phyloP scores from a whole-genome alignment of 2,329 filamentous ascomycete genomes.

The Aspergillus caelatus region DNA sequence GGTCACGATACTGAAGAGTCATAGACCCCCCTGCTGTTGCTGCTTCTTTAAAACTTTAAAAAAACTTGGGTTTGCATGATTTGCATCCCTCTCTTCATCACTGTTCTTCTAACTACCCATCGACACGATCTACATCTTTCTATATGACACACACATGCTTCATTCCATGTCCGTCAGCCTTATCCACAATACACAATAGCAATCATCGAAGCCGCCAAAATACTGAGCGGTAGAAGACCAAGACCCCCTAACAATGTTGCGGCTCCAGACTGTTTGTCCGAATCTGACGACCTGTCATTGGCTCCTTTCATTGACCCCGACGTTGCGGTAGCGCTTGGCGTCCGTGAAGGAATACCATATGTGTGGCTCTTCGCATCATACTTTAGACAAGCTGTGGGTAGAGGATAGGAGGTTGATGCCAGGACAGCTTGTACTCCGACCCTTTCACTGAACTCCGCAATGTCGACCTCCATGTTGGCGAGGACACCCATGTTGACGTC shows the following conservation, averaged over 20 bases:
- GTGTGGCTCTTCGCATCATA: conserved; percentile 17
- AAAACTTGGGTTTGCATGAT: background rate
- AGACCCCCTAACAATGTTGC: background rate
- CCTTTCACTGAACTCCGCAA: conserved; percentile 4
- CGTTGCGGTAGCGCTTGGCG: conserved; percentile 1
- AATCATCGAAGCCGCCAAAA: background rate
- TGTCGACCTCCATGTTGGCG: conserved; percentile 19
- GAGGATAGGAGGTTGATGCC: conserved; percentile 16
- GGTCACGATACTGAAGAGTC: background rate
- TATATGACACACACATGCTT: background rate
- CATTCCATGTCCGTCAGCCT: background rate
- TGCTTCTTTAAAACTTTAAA: background rate
- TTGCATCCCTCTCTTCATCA: background rate
- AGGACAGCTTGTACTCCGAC: conserved; percentile 5
- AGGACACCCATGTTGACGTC: conserved; percentile 22
- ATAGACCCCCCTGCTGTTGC: background rate
- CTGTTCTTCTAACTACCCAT: too few species aligned
- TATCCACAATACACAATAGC: background rate
- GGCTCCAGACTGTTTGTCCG: background rate
- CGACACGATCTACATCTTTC: too few species aligned
- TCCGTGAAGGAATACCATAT: background rate
- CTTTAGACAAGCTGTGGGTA: conserved; percentile 23
- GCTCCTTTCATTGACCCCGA: background rate
- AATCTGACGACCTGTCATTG: background rate
- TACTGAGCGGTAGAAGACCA: background rate